A percentile compares a stretch with the other conserved stretches of the same genome.
phyloP scores from a whole-genome alignment of 176 grass and related monocot species.

The Alloteropsis semialata region DNA sequence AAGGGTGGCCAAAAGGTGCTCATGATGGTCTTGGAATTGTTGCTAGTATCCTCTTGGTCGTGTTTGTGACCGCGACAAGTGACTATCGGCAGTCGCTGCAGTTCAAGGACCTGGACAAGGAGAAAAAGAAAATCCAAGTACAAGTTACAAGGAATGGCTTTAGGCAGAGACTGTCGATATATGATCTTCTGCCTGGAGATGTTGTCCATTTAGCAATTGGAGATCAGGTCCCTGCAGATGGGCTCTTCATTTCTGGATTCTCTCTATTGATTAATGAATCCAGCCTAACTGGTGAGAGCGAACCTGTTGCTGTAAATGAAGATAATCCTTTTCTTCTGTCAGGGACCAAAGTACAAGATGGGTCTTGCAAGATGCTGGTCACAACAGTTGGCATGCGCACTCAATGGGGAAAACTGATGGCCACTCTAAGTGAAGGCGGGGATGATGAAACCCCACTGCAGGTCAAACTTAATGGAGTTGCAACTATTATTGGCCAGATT shows the following conservation, averaged over 20 bases:
- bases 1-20: constrained; percentile 96
- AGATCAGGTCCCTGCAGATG: constrained; percentile 95
- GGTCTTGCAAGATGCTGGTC: constrained; percentile 87
- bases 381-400: constrained; percentile 97
- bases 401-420: constrained; percentile 97
- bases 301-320: constrained; percentile 69
- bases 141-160: constrained; percentile 86
- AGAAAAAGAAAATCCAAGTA: constrained; percentile 89
- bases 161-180: constrained; percentile 83
- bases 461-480: constrained; percentile 72
- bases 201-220: constrained; percentile 91
- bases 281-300: constrained; percentile 92
- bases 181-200: constrained; percentile 93
- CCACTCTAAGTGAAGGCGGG: constrained; percentile 89
- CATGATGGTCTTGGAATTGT: constrained; percentile 96
- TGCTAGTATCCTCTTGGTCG: constrained; percentile 90
- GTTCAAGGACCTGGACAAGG: constrained; percentile 98
- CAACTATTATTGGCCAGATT: constrained; percentile 87
- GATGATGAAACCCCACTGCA: constrained; percentile 98
- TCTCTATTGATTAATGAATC: constrained; percentile 93
- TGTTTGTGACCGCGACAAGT: constrained; percentile 90
- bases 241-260: constrained; percentile 88
- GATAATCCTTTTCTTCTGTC: constrained; percentile 95
- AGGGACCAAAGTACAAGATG: constrained; percentile 90
- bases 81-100: constrained; percentile 94